A percentile compares a stretch with the other conserved stretches of the same genome.
These are phyloP conservation scores for Penicillium concentricum DNA, from an alignment of 2,329 filamentous ascomycete genomes.

Conservation along the genomic window DNA sequence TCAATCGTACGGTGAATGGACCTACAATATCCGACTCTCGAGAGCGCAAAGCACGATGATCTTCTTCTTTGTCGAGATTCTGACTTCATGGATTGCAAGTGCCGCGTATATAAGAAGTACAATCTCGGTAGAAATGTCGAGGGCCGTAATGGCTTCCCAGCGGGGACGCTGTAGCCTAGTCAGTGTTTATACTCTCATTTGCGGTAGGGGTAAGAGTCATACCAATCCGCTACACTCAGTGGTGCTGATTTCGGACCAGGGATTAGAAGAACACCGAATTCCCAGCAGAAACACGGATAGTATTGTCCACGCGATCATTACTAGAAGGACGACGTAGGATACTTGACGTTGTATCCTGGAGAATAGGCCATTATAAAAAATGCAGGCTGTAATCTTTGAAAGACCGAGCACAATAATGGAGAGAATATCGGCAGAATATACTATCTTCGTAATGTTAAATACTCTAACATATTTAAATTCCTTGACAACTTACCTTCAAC, in stretches of 20 bases:
- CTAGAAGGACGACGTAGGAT: neutral
- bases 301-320: slow-evolving; percentile 8
- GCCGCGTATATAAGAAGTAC: slow-evolving; percentile 10
- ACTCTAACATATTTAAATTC: too few species aligned
- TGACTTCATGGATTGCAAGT: slow-evolving; percentile 13
- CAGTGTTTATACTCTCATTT: neutral
- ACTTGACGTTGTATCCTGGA: slow-evolving; percentile 7
- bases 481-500: neutral
- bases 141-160: slow-evolving; percentile 16
- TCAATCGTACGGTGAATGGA: neutral
- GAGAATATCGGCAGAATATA: slow-evolving; percentile 16
- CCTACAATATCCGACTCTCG: slow-evolving; percentile 9
- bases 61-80: slow-evolving; percentile 14
- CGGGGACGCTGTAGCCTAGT: slow-evolving; percentile 4
- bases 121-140: slow-evolving; percentile 13
- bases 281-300: slow-evolving; percentile 5
- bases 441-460: slow-evolving; percentile 2
- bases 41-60: slow-evolving; percentile 12
- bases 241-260: slow-evolving; percentile 14
- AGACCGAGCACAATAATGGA: slow-evolving; percentile 12
- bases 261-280: slow-evolving; percentile 10
- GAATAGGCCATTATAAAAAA: slow-evolving; percentile 18
- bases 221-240: slow-evolving; percentile 11
- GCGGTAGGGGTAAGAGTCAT: neutral
- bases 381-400: slow-evolving; percentile 16